Evolutionary conservation across 2,329 filamentous ascomycete species (phyloP), one percentile per base, ranked within the genome.

Genomic region (Neurospora sp.): DNA sequence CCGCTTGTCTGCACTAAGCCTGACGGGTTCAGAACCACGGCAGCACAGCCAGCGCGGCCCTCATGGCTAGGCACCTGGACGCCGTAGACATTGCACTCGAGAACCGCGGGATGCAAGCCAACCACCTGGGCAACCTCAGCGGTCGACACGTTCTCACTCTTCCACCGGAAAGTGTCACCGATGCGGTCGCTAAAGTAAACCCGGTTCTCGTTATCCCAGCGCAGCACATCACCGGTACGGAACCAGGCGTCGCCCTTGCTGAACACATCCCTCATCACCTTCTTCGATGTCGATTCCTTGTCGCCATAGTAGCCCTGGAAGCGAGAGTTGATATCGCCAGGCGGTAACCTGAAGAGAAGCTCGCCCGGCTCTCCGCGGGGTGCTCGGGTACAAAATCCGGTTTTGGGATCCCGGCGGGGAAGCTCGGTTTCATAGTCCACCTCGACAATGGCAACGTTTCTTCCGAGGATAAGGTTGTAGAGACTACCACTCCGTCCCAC

Each of bases 271-370:
- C 90, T 86, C 71, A 96, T 79, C 66, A 97, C 86, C 80, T 97
- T 97, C 73, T 87, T 84, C 46, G 88, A 81, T 0, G 90, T 92
- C 0, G 93, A 92, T 39, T 85, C 84, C 15, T 84, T 79, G 77
- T 96, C 93, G 71, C 89, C 88, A 79, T 90, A 92, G 80, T 97
- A 97, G 1, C 93, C 93, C 77, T 93, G 91, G 81, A 93, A 97
- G 12, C 86, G 87, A 39, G 83, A 82, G 40, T 83, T 79, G 67
- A 90, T 86, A 73, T 93, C 85, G 0, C 83, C 80, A 0, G 88
- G 80, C 37, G 94, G 90, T 2, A 97, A 82, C n/a, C 81, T 81
- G 78, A 89, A 91, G 67, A 96, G 81, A 71, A 96, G 81, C 81
- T 97, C 93, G 67, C 93, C 93, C 0, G 91, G 85, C 68, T 91